Evolutionary conservation across 1,284 basidiomycete species (phyloP).

Genomic region (Peniophora sp.): DNA sequence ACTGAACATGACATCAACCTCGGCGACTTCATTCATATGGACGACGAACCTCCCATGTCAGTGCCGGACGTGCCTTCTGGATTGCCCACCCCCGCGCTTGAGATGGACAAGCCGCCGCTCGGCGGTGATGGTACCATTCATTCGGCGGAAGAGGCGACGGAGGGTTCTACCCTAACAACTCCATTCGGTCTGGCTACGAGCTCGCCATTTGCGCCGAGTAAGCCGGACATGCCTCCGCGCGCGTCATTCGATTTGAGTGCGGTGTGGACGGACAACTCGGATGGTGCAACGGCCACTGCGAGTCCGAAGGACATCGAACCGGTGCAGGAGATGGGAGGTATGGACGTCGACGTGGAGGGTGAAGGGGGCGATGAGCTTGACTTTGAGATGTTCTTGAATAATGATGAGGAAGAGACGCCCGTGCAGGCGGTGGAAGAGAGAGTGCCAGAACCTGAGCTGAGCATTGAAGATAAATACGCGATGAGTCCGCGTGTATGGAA

Average conservation of each 20-base stretch:
- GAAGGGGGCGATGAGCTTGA: slow-evolving; percentile 63
- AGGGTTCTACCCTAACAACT: background rate
- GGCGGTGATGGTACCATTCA: background rate
- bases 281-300: slow-evolving; percentile 10
- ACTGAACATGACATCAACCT: slow-evolving; percentile 62
- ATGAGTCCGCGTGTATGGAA: slow-evolving; percentile 55
- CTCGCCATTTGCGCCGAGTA: slow-evolving; percentile 46
- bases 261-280: slow-evolving; percentile 44
- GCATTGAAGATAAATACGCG: slow-evolving; percentile 30
- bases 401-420: slow-evolving; percentile 37
- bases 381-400: slow-evolving; percentile 75
- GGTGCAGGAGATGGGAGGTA: slow-evolving; percentile 34
- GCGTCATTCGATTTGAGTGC: slow-evolving; percentile 64
- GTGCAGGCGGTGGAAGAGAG: slow-evolving; percentile 23
- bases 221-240: slow-evolving; percentile 32
- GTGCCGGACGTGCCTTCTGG: slow-evolving; percentile 11
- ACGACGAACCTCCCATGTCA: slow-evolving; percentile 45
- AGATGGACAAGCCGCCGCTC: background rate
- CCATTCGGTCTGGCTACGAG: background rate
- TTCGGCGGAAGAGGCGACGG: background rate
- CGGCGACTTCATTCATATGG: slow-evolving; percentile 70
- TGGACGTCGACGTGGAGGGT: slow-evolving; percentile 26
- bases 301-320: slow-evolving; percentile 17
- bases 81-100: slow-evolving; percentile 6
- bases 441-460: slow-evolving; percentile 11